Evolutionary conservation across 495 filamentous ascomycete species (phyloP).

Genomic region (Astrothelium subdiscretum): DNA sequence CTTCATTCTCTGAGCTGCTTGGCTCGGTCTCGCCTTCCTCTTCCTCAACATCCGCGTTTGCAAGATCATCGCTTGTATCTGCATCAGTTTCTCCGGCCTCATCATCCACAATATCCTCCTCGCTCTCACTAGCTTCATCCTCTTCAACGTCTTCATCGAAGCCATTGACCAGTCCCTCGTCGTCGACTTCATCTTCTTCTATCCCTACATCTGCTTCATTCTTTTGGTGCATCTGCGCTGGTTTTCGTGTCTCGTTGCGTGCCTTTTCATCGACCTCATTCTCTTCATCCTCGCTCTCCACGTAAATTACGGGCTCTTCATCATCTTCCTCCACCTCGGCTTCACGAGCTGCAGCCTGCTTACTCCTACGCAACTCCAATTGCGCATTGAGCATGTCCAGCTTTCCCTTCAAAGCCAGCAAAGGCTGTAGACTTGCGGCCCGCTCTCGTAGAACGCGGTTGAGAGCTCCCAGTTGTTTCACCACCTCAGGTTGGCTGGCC

Average conservation of each 20-base stretch:
- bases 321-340: conserved; percentile 44
- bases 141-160: conserved; percentile 15
- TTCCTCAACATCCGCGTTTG: conserved; percentile 26
- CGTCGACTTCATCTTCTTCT: conserved; percentile 30
- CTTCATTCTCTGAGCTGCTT: conserved; percentile 16
- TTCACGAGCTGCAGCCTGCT: conserved; percentile 34
- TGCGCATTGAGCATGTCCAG: conserved; percentile 85
- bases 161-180: conserved; percentile 18
- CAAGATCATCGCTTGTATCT: conserved; percentile 19
- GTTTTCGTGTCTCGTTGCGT: conserved; percentile 33
- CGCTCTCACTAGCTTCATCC: conserved; percentile 17
- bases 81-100: conserved; percentile 28
- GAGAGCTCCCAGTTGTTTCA: conserved; percentile 63
- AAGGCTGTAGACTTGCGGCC: conserved; percentile 64
- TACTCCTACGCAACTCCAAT: conserved; percentile 59
- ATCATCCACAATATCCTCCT: conserved; percentile 22
- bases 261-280: conserved; percentile 28
- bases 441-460: conserved; percentile 77
- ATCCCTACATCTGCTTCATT: conserved; percentile 15
- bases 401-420: conserved; percentile 84
- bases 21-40: conserved; percentile 24
- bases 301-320: conserved; percentile 71
- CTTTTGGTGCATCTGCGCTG: background rate
- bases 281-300: conserved; percentile 52
- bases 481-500: conserved; percentile 64